Evolutionary conservation across 176 grass and related monocot genomes (phyloP), one percentile per base, ranked within the genome.

Genomic region (Areca catechu): DNA sequence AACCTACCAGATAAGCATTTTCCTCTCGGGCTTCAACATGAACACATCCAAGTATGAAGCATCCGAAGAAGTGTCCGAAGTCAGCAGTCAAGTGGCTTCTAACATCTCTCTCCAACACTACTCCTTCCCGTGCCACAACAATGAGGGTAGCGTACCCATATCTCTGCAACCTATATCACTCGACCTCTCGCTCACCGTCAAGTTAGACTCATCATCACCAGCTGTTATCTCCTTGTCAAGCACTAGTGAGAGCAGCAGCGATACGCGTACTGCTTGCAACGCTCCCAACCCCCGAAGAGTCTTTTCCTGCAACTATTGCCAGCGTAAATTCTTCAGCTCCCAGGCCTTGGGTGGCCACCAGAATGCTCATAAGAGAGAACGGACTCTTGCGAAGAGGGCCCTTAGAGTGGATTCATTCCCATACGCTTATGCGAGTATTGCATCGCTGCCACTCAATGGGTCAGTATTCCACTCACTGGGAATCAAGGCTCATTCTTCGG

Each of bases 361-460:
- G 48, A 79, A 79, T 43, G 76, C 76, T 24, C 76, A 79, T 58
- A 79, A 72, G 67, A 71, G 76, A 49, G 76, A 79, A 19, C 67
- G 76, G 17, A 65, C 76, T 5, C 50, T 79, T 15, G 76, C 76
- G 3, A 72, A 82, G 15, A 66, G 86, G 9, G 34, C 34, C 34
- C 34, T 43, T 48, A 70, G 70, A 19, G 22, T 80, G n/a, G 77
- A 84, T 47, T 65, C 80, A 2, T 61, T 62, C 9, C 80, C 73
- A 57, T 72, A 77, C 61, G 50, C 60, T 58, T 82, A 76, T 62
- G 66, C 75, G 20, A 76, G 83, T 75, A 76, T 90, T 22, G 71
- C 86, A 22, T 90, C 86, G 5, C 78, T 89, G 48, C 86, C 86
- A 12, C 77, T 85, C 34, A 76, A 89, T 60, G 81, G 86, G 16